Base-by-base conservation (phyloP, 352 stramenopile genomes). In the Phytophthora palmivora region DNA sequence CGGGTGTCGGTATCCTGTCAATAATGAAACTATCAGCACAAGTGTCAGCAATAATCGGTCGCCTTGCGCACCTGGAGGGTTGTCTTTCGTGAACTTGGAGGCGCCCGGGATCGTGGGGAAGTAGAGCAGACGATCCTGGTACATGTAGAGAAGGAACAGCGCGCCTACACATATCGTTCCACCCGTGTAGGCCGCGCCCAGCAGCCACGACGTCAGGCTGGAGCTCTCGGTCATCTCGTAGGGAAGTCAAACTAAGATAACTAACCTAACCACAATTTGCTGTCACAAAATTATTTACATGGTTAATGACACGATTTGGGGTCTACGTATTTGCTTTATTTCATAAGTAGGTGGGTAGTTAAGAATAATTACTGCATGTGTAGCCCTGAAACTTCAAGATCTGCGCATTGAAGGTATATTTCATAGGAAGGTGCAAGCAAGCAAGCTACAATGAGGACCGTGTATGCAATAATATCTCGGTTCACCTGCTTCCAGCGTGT, bases 61-160 rank as follows among this genome's bases (percentile, higher is more conserved):
- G 21, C 18, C 6, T 42, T 47, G 5, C 30, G 16, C 39, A 94
- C 85, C 83, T 70, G 63, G 58, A 32, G 87, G 84, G 58, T 95
- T 95, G 45, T 95, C 87, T 50, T 78, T 86, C 18, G 86, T 94
- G 43, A 94, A 71, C 65, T 91, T 94, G 51, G 87, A 85, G 34
- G 81, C 68, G 14, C 86, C 86, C 8, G 87, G 81, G 53, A 94
- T 91, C 42, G 77, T 83, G 8, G 87, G 87, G 49, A 92, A 91
- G 74, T 95, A 95, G 22, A 95, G 74, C 42, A 95, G 69, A 37
- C 84, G 87, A 47, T 94, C 87, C 63, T 95, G 87, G 67, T 79
- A 93, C 52, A 90, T 63, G 57, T 92, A 95, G 10, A 95, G 79
- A 34, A 95, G 74, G 52, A 91, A 34, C 5, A 94, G 59, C 22